These are phyloP conservation scores for Citeromyces siamensis DNA, from an alignment of 1,139 yeast species.

Conservation along the genomic window DNA sequence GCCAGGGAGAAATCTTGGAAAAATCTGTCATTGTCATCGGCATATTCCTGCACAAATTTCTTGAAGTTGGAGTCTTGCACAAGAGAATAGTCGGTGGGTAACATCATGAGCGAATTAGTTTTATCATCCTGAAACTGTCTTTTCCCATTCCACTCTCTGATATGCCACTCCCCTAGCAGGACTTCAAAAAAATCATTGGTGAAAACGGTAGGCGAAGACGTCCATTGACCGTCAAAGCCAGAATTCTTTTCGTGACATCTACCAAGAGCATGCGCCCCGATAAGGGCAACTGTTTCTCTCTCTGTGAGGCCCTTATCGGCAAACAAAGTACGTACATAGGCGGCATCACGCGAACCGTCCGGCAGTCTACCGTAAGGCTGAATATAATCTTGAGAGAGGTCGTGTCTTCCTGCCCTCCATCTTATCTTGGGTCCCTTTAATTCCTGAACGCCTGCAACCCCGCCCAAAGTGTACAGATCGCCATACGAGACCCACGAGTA, in stretches of 20 bases:
- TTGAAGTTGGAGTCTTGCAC: constrained; percentile 34
- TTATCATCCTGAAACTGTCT: constrained; percentile 69
- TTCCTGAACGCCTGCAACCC: constrained; percentile 80
- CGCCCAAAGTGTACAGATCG: constrained; percentile 81
- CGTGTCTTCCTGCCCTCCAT: constrained; percentile 80
- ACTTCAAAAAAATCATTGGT: constrained; percentile 73
- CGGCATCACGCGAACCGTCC: constrained; percentile 61
- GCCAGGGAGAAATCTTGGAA: constrained; percentile 39
- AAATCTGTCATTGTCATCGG: constrained; percentile 37
- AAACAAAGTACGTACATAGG: constrained; percentile 57
- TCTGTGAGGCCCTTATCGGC: constrained; percentile 69
- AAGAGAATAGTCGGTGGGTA: constrained; percentile 51
- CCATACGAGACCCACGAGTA: constrained; percentile 79
- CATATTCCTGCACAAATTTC: constrained; percentile 40
- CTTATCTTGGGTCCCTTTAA: constrained; percentile 75
- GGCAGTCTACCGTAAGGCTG: constrained; percentile 74
- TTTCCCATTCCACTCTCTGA: constrained; percentile 63
- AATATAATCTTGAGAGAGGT: constrained; percentile 29
- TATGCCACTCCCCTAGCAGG: constrained; percentile 56
- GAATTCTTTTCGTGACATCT: constrained; percentile 52
- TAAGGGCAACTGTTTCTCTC: constrained; percentile 72
- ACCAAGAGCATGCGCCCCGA: constrained; percentile 87
- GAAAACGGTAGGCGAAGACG: constrained; percentile 75
- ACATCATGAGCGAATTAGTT: constrained; percentile 57
- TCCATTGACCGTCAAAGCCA: constrained; percentile 95